Conservation (phyloP, 208 protist genomes). For the Leishmania martiniquensis region DNA sequence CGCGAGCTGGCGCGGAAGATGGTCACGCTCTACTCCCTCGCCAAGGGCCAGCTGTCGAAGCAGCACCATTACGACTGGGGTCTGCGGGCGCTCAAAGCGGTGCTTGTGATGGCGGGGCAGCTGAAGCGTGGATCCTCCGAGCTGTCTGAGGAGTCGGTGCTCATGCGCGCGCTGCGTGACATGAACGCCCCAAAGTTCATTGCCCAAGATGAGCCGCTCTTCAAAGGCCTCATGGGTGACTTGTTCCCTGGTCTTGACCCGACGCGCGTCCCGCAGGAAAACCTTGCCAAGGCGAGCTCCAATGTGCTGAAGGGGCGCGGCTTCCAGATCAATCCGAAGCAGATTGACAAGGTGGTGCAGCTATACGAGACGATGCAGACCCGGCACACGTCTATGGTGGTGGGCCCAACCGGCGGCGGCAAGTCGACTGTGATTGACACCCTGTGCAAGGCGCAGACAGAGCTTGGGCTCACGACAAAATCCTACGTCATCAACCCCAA, state of each 20-base stretch:
- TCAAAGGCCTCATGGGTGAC: constrained; percentile 98
- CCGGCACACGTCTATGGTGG: constrained; percentile 99
- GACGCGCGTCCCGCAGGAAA: constrained; percentile 95
- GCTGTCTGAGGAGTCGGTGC: constrained; percentile 96
- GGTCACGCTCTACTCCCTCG: constrained; percentile 98
- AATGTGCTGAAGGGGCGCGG: constrained; percentile 79
- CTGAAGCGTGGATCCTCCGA: constrained; percentile 97
- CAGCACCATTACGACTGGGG: constrained; percentile 99
- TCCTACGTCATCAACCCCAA: constrained; percentile 98
- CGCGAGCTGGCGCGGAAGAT: constrained; percentile 98
- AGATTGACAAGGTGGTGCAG: constrained; percentile 99
- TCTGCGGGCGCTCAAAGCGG: constrained; percentile 98
- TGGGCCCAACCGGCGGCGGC: constrained; percentile 97
- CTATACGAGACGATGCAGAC: constrained; percentile 99
- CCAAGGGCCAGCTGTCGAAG: constrained; percentile 98
- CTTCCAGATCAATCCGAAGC: constrained; percentile 84
- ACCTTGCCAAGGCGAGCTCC: constrained; percentile 94
- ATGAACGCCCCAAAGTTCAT: constrained; percentile 99
- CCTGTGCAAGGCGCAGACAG: constrained; percentile 94
- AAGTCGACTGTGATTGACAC: constrained; percentile 98
- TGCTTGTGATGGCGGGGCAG: constrained; percentile 98
- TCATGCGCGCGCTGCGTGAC: constrained; percentile 99
- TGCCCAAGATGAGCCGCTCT: constrained; percentile 98
- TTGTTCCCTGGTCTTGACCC: constrained; percentile 97
- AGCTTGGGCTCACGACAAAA: constrained; percentile 93